Evolutionary conservation across 2,329 filamentous ascomycete genomes (phyloP).

Genomic region (Dactylellina leptospora): DNA sequence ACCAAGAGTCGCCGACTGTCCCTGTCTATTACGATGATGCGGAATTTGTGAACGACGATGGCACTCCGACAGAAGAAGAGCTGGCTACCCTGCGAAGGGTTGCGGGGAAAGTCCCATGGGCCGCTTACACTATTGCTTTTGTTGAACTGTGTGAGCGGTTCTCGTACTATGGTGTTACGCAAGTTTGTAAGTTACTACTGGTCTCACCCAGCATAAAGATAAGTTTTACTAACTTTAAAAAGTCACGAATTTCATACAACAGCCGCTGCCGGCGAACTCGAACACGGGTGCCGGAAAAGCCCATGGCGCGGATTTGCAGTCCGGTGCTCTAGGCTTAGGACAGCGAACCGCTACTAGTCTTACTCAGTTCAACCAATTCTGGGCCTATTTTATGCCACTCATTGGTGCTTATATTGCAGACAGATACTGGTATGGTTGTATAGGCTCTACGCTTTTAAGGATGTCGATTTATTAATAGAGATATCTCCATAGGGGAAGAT

Average conservation of each 20-base stretch:
- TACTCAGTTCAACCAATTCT: conserved; percentile 70
- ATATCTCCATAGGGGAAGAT: conserved; percentile 66
- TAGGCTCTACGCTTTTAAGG: conserved; percentile 60
- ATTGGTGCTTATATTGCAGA: conserved; percentile 29
- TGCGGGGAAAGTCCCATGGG: conserved; percentile 66
- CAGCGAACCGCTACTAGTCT: conserved; percentile 66
- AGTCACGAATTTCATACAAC: conserved; percentile 71
- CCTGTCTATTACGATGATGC: conserved; percentile 48
- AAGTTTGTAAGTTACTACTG: conserved; percentile 70
- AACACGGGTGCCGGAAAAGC: conserved; percentile 67
- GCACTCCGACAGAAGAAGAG: conserved; percentile 65
- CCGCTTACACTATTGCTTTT: conserved; percentile 67
- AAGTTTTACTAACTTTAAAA: neutral
- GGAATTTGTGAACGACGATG: conserved; percentile 46
- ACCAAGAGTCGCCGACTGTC: conserved; percentile 37
- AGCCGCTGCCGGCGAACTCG: conserved; percentile 66
- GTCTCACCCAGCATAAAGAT: neutral
- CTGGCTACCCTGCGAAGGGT: conserved; percentile 65
- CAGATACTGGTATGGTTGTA: conserved; percentile 53
- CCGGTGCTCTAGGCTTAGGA: conserved; percentile 69
- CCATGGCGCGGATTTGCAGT: conserved; percentile 60
- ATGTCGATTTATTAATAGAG: conserved; percentile 64
- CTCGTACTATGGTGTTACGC: conserved; percentile 68
- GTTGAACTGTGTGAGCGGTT: conserved; percentile 69
- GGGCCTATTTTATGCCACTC: conserved; percentile 66